phyloP scores from a whole-genome alignment of 2,329 filamentous ascomycete species.

The Capronia epimyces region DNA sequence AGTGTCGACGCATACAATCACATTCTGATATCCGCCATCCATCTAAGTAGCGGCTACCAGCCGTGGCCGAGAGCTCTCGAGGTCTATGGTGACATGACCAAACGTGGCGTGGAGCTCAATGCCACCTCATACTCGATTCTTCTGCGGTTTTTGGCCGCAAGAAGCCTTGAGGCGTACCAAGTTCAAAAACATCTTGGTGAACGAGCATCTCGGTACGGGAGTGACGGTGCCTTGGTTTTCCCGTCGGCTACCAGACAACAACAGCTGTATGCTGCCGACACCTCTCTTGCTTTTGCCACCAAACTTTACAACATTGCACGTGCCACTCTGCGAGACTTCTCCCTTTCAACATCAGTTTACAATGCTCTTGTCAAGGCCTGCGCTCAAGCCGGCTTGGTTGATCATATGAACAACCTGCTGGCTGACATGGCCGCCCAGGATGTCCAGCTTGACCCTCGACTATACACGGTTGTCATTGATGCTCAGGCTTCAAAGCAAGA shows the following conservation, averaged over 20 bases:
- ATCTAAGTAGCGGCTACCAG: constrained; percentile 75
- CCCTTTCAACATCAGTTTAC: constrained; percentile 77
- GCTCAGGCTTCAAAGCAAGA: constrained; percentile 80
- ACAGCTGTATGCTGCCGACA: constrained; percentile 79
- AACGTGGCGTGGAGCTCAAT: constrained; percentile 74
- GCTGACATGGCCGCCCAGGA: constrained; percentile 81
- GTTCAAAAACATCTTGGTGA: constrained; percentile 70
- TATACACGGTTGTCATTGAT: constrained; percentile 92
- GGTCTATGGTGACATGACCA: constrained; percentile 94
- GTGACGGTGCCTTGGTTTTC: constrained; percentile 84
- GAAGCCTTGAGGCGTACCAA: constrained; percentile 70
- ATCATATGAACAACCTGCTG: constrained; percentile 86
- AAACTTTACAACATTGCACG: constrained; percentile 78
- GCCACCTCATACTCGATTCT: constrained; percentile 82
- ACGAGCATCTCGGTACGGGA: constrained; percentile 77
- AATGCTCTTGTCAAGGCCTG: constrained; percentile 80
- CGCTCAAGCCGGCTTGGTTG: constrained; percentile 70
- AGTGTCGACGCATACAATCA: constrained; percentile 87
- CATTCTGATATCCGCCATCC: constrained; percentile 75
- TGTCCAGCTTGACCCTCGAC: constrained; percentile 68
- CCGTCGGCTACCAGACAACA: constrained; percentile 81
- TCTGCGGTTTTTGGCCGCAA: constrained; percentile 72
- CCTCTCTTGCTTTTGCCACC: constrained; percentile 76
- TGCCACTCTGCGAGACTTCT: constrained; percentile 52
- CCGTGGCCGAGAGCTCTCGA: constrained; percentile 86